Base-by-base conservation (phyloP, 169 alveolate species). In the Plasmodium knowlesi region DNA sequence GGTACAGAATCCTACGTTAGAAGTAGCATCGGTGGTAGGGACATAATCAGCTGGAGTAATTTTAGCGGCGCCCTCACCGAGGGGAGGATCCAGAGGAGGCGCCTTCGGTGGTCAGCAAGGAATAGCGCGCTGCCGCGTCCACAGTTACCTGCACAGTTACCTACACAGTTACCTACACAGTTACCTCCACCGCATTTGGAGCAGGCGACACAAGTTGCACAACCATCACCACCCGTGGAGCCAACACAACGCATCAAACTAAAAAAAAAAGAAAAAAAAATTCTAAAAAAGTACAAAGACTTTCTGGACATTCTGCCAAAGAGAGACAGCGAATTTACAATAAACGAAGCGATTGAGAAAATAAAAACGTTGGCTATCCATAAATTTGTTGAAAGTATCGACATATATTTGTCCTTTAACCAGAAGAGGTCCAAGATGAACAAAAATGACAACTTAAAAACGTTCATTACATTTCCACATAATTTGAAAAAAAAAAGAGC, bases 381-480 rank as follows among this genome's bases (percentile, higher is more conserved):
- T 89, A 89, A 89, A 79, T 89, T 89, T 79, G 90, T 80, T 3
- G 94, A 89, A 79, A 89, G 94, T 9, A 89, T 89, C 41, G 94
- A 89, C 82, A 78, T 89, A 12, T 89, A 89, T 46, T 50, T 89
- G 53, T 89, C 94, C 53, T 89, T 89, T 89, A 89, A 70, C 50
- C 91, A 37, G 53, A 89, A 79, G 76, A 89, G 50, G 72, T 79
- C 94, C 8, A 89, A 89, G 34, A 89, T 89, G 94, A 89, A 72
- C n/a, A 89, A 89, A 89, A 89, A 89, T 80, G 94, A 89, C 67
- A 89, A 89, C 34, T 79, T 89, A 79, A 89, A 89, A 67, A 89
- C 94, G 22, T 89, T 79, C 82, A 89, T 89, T 41, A 89, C 94
- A 14, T 89, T 89, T 61, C 94, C 94, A 28, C 94, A 89, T 61